A percentile compares a stretch with the other conserved stretches of the same genome.
Conservation (phyloP, 257 asterid species). For the Euphrasia confusa region DNA sequence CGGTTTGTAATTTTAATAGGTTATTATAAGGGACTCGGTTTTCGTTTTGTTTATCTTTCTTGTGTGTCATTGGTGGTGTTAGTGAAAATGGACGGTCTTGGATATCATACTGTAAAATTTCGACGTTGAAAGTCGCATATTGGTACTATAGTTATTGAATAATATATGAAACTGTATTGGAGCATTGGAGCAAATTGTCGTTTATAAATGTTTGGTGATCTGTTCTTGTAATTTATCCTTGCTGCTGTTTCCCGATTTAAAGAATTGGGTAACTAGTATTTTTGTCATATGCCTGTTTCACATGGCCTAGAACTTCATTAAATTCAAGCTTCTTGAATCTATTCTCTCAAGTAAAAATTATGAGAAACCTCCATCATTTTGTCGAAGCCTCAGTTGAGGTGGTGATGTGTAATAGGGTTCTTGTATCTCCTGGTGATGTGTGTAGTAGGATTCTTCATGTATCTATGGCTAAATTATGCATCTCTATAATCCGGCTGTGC, state of each 20-base stretch:
- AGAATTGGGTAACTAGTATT: background rate
- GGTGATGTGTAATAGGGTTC: background rate
- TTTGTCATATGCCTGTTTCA: background rate
- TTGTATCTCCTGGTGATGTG: background rate
- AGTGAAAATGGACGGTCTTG: constrained; percentile 34
- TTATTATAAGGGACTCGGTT: constrained; percentile 38
- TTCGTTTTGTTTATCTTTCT: constrained; percentile 23
- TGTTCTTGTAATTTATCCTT: background rate
- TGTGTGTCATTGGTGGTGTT: constrained; percentile 28
- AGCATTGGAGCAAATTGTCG: constrained; percentile 6
- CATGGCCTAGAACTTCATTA: background rate
- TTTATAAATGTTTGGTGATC: constrained; percentile 4
- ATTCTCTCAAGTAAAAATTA: background rate
- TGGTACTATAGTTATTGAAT: constrained; percentile 30
- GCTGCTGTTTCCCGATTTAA: background rate
- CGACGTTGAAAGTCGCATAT: constrained; percentile 26
- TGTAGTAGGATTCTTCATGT: background rate
- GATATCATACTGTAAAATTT: constrained; percentile 49
- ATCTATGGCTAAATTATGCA: background rate
- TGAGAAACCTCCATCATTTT: constrained; percentile 2
- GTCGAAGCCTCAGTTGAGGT: constrained; percentile 16
- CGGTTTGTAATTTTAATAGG: constrained; percentile 54
- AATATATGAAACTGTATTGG: constrained; percentile 21
- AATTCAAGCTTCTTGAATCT: constrained; percentile 1
- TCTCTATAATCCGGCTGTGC: background rate